Conservation (phyloP, 208 protist species). For the Vickermania spadyakhi region DNA sequence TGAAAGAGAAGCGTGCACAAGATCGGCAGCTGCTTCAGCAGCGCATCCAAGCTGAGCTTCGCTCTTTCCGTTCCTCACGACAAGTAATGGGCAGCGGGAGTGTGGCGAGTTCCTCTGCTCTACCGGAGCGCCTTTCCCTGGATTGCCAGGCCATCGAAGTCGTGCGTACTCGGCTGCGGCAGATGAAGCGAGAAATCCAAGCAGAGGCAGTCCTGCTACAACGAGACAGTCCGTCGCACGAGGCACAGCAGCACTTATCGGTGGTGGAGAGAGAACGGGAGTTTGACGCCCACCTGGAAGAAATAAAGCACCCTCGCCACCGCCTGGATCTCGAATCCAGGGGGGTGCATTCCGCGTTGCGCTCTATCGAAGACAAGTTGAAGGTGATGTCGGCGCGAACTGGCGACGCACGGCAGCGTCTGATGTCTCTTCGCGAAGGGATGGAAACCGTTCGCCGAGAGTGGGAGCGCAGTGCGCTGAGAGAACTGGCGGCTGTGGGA, state of each 20-base stretch:
- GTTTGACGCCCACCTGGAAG: not conserved
- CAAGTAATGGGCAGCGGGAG: not conserved
- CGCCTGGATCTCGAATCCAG: not conserved
- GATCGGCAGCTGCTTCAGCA: slow-evolving; percentile 10
- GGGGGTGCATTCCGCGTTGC: not conserved
- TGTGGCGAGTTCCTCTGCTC: not conserved
- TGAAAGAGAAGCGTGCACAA: slow-evolving; percentile 1
- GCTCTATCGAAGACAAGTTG: not conserved
- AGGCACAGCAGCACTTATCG: not conserved
- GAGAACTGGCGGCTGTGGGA: not conserved
- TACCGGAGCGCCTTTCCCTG: not conserved
- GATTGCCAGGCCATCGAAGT: not conserved
- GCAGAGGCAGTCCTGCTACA: slow-evolving; percentile 1
- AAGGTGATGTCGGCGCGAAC: not conserved
- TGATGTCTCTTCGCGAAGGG: not conserved
- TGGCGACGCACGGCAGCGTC: not conserved
- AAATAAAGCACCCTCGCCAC: not conserved
- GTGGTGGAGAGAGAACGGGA: not conserved
- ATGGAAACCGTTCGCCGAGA: not conserved
- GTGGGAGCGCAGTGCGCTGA: not conserved
- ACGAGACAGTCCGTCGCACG: not conserved
- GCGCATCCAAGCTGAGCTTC: slow-evolving; percentile 9
- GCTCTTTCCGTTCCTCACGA: too few relatives aligned
- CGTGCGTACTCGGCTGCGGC: not conserved
- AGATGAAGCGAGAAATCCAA: not conserved